Evolutionary conservation across 495 filamentous ascomycete species (phyloP), one percentile per base, ranked within the genome.

Genomic region (Podospora tetraspora): DNA sequence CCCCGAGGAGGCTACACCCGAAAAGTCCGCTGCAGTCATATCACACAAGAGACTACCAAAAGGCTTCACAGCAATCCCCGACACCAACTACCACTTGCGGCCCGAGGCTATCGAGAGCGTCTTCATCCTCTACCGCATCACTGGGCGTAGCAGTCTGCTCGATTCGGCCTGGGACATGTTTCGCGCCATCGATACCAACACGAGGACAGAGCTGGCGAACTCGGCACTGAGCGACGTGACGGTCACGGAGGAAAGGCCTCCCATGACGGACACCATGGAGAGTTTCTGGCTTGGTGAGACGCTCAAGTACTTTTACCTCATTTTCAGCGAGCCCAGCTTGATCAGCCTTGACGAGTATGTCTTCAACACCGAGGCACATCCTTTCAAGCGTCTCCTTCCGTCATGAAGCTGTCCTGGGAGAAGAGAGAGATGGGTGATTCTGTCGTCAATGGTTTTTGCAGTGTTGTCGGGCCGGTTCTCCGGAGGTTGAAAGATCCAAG

Each of bases 341-440:
- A 80, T 93, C 57, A 91, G 84, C 75, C 78, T 96, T 74, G 88
- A 92, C 68, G 82, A 92, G 29, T 86, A 91, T 43, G 90, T 97
- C 9, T 89, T 96, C 69, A 97, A 95, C 75, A 96, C 92, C 0
- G 93, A 96, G 80, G 93, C 91, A 2, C 93, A 96, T 78, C 87
- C 90, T 9, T 83, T 97, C 24, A 79, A 78, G 65, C 72, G 83
- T 68, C 72, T 77, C 11, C 57, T 74, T 37, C 73, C 70, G 16
- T 7, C 16, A 52, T 52, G 16, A 52, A 52, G 43, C 1, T n/a
- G 43, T 5, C 3, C 43, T 2, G 43, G 64, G n/a, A 21, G 6
- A 7, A 21, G 1, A 59, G 25, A 7, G 2, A 13, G 21, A 13
- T 25, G 7, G 24, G 19, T 23, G 52, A 19, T 19, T 9, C 2